Evolutionary conservation across 352 stramenopile genomes (phyloP).

Genomic region (Globisporangium polare): DNA sequence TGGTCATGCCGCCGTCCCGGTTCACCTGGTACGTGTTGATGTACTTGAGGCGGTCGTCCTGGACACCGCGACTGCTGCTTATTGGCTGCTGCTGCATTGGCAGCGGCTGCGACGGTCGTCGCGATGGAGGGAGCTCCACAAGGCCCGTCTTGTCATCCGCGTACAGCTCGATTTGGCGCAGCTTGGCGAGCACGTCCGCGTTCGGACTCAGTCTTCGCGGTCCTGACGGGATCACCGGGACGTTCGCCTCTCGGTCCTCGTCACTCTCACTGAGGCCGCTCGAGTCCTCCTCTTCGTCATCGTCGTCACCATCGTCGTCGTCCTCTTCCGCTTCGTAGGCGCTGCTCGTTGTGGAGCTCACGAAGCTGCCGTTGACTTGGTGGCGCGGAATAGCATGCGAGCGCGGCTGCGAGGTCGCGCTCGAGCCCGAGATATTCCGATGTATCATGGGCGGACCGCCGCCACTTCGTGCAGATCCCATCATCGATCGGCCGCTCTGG

Average conservation of each 20-base stretch:
- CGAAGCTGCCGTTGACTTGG: constrained; percentile 4
- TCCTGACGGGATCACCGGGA: background rate
- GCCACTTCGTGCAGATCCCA: background rate
- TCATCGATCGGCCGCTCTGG: background rate
- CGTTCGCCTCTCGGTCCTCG: background rate
- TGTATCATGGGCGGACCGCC: background rate
- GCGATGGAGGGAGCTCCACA: constrained; percentile 30
- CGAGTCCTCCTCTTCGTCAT: constrained; percentile 21
- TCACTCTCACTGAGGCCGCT: constrained; percentile 13
- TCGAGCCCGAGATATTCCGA: constrained; percentile 9
- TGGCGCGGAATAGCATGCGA: background rate
- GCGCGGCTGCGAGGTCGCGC: constrained; percentile 6
- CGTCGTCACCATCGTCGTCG: constrained; percentile 15
- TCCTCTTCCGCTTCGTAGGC: constrained; percentile 5
- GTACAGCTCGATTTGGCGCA: constrained; percentile 20
- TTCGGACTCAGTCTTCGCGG: background rate
- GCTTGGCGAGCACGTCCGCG: constrained; percentile 12
- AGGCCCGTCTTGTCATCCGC: constrained; percentile 31
- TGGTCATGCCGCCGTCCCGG: constrained; percentile 11
- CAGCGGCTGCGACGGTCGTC: constrained; percentile 15
- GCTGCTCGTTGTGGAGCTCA: constrained; percentile 3
- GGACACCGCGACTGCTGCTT: constrained; percentile 29
- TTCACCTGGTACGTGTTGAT: constrained; percentile 51
- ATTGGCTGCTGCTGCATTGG: constrained; percentile 9
- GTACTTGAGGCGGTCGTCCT: constrained; percentile 63